phyloP scores from a whole-genome alignment of 2,329 filamentous ascomycete genomes.

The Didymella exigua region DNA sequence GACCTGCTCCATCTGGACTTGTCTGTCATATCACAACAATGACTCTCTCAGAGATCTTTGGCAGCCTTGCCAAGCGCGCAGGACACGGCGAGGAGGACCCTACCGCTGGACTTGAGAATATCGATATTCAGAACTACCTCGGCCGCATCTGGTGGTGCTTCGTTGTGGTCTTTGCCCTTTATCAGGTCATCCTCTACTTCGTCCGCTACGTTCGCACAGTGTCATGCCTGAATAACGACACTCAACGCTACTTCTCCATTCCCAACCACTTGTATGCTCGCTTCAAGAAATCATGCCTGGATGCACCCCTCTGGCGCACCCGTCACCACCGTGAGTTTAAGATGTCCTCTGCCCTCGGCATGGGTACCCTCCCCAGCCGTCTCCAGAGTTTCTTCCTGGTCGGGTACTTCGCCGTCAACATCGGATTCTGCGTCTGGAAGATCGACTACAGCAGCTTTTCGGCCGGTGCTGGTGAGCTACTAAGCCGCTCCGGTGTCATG shows the following conservation, averaged over 20 bases:
- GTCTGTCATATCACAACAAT: conserved; percentile 24
- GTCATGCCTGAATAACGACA: conserved; percentile 77
- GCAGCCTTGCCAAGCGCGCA: conserved; percentile 28
- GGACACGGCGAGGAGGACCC: conserved; percentile 32
- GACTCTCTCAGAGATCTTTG: conserved; percentile 29
- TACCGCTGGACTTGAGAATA: conserved; percentile 38
- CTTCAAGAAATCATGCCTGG: conserved; percentile 55
- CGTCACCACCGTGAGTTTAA: conserved; percentile 60
- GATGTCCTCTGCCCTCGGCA: conserved; percentile 55
- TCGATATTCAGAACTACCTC: conserved; percentile 45
- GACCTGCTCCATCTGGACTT: conserved; percentile 25
- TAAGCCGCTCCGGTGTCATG: conserved; percentile 73
- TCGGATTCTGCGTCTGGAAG: conserved; percentile 54
- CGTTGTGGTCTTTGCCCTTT: conserved; percentile 67
- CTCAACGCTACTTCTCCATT: conserved; percentile 76
- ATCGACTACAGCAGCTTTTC: conserved; percentile 72
- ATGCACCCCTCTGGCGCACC: conserved; percentile 55
- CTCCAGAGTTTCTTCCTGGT: conserved; percentile 55
- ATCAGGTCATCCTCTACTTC: conserved; percentile 67
- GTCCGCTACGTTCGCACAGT: conserved; percentile 74
- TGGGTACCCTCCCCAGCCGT: conserved; percentile 57
- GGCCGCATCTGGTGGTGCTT: conserved; percentile 63
- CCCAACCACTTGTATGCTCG: conserved; percentile 59
- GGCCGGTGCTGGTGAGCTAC: conserved; percentile 69
- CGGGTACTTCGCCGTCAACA: conserved; percentile 56